Evolutionary conservation across 768 basidiomycete genomes (phyloP), one percentile per base, ranked within the genome.

Genomic region (Phlebiopsis flavidoalba): DNA sequence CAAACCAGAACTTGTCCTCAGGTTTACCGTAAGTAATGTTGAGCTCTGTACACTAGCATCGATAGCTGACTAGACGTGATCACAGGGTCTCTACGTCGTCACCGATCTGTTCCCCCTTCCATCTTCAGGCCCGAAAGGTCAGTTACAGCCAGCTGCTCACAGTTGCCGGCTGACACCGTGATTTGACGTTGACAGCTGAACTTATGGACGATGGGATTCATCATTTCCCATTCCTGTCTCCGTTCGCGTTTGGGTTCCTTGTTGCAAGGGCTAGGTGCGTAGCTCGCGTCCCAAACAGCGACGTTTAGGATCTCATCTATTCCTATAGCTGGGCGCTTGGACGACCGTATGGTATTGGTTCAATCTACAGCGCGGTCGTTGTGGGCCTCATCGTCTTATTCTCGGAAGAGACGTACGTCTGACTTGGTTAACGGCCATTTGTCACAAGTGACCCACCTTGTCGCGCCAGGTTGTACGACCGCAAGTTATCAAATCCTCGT

Each of bases 131-230:
- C 17, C 78, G 84, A 35, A 86, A 83, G 81, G 82, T 84, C 46
- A 57, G 72, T 33, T 35, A 6, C 12, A 10, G 17, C 45, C 55
- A 22, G 40, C 31, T 35, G 26, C 14, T 43, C 19, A 19, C n/a
- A 5, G 24, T 22, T 19, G 6, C 11, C 31, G 33, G 31, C 31
- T 35, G n/a, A 49, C 48, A 4, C 19, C 51, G 24, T 31, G 15
- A 50, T 24, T 19, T 10, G 15, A 35, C 21, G 33, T 47, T 17
- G 24, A n/a, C 60, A 87, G 84, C 77, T 88, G 37, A 87, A 86
- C 64, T 71, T 85, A 53, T 88, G 86, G 87, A 88, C 86, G 3
- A 83, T 89, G 80, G 88, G 86, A 0, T 86, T 88, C 73, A 80
- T 89, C 66, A 69, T 87, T 26, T 85, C 85, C 85, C 83, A 10